Percentiles rank a stretch among this genome's conserved stretches.
Evolutionary conservation across 148 eudicot species (phyloP).

Genomic region (Amaranthus palmeri): DNA sequence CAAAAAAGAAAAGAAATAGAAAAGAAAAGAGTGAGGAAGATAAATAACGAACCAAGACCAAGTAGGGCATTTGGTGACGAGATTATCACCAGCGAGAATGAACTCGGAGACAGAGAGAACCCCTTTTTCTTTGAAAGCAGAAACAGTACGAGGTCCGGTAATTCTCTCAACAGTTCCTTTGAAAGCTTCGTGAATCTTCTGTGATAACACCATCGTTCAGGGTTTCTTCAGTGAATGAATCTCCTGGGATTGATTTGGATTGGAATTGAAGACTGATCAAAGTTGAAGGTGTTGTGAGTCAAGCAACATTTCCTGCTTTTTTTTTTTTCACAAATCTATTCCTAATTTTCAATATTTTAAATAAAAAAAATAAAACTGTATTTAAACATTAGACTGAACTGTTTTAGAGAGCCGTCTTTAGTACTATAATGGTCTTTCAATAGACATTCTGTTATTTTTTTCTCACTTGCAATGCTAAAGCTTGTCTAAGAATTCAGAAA

Average conservation of each 20-base stretch:
- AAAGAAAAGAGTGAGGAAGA: not conserved
- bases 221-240: too few relatives aligned
- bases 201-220: constrained; percentile 53
- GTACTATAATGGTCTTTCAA: too few relatives aligned
- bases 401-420: too few relatives aligned
- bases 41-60: constrained; percentile 81
- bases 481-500: too few relatives aligned
- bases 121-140: constrained; percentile 95
- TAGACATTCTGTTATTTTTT: too few relatives aligned
- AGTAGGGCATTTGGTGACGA: constrained; percentile 95
- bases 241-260: too few relatives aligned
- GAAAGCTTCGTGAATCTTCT: constrained; percentile 82
- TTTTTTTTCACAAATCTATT: not conserved
- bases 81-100: constrained; percentile 87
- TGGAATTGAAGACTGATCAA: too few relatives aligned
- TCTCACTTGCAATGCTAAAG: too few relatives aligned
- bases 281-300: too few relatives aligned
- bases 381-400: too few relatives aligned
- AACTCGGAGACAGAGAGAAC: constrained; percentile 86
- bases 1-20: not conserved
- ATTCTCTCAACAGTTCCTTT: constrained; percentile 89
- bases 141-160: constrained; percentile 76
- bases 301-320: not conserved
- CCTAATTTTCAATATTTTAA: not conserved
- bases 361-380: too few relatives aligned